These are phyloP conservation scores for Citrullus colocynthis DNA, from an alignment of 306 rosid genomes.

Conservation along the genomic window DNA sequence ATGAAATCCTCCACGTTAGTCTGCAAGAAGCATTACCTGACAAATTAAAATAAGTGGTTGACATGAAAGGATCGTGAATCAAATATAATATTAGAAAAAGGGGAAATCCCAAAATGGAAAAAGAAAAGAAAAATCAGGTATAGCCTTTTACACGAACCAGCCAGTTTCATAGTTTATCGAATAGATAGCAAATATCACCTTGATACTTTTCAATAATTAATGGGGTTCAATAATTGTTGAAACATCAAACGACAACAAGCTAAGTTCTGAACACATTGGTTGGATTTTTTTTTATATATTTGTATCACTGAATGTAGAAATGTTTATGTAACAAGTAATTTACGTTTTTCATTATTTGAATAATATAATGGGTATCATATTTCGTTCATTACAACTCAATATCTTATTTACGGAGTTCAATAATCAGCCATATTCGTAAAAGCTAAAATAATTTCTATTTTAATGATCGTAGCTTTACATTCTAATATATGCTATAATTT, in stretches of 20 bases:
- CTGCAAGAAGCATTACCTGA: conserved; percentile 50
- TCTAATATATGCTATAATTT: not conserved
- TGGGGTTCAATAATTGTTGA: not conserved
- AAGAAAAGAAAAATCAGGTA: not conserved
- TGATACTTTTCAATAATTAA: not conserved
- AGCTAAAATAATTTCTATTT: not conserved
- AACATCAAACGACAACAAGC: not conserved
- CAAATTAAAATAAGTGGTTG: conserved; percentile 22
- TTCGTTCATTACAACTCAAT: not conserved
- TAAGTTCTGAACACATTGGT: not conserved
- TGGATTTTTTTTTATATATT: not conserved
- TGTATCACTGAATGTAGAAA: not conserved
- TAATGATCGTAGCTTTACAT: not conserved
- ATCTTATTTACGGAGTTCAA: not conserved
- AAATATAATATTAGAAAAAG: conserved; percentile 6
- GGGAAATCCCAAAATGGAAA: not conserved
- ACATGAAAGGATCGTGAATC: conserved; percentile 15
- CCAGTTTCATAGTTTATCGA: not conserved
- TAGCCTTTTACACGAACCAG: not conserved
- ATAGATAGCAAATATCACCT: not conserved
- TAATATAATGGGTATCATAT: not conserved
- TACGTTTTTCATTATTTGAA: not conserved
- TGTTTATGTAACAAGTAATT: not conserved
- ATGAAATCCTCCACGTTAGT: conserved; percentile 49
- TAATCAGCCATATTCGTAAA: not conserved